Conservation (phyloP, 148 eudicot genomes). For the Gaultheria prostrata region DNA sequence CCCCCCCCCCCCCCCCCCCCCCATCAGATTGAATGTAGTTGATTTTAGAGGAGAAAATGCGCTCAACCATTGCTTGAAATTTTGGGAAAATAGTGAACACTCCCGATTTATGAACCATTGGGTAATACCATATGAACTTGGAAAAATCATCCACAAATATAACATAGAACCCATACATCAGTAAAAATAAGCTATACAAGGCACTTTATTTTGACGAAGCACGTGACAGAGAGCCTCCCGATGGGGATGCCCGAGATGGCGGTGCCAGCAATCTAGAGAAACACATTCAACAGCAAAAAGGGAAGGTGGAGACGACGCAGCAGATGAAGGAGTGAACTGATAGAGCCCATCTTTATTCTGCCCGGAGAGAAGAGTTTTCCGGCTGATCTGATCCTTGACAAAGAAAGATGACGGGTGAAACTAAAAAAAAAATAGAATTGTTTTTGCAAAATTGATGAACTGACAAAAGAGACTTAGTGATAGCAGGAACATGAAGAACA, state of each 20-base stretch:
- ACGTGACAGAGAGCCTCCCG: not conserved
- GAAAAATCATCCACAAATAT: slow-evolving; percentile 9
- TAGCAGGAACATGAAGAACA: not conserved
- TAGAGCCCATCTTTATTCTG: not conserved
- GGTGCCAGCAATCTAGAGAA: not conserved
- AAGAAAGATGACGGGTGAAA: not conserved
- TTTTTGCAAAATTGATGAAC: slow-evolving; percentile 4
- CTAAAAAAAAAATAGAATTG: not conserved
- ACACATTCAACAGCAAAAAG: not conserved
- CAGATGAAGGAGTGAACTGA: not conserved
- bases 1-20: no score
- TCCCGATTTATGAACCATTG: not conserved
- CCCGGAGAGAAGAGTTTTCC: not conserved
- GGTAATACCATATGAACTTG: slow-evolving; percentile 1
- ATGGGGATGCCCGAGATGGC: not conserved
- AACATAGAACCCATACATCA: slow-evolving; percentile 13
- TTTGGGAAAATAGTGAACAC: not conserved
- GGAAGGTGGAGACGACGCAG: not conserved
- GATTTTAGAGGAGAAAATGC: not conserved
- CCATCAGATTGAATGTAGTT: not conserved
- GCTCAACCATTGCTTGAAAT: not conserved
- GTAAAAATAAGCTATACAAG: not conserved
- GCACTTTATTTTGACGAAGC: not conserved
- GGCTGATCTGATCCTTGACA: not conserved
- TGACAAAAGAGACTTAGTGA: not conserved